Conservation (phyloP, 371 early-diverging fungal genomes). For the Massospora cicadina region DNA sequence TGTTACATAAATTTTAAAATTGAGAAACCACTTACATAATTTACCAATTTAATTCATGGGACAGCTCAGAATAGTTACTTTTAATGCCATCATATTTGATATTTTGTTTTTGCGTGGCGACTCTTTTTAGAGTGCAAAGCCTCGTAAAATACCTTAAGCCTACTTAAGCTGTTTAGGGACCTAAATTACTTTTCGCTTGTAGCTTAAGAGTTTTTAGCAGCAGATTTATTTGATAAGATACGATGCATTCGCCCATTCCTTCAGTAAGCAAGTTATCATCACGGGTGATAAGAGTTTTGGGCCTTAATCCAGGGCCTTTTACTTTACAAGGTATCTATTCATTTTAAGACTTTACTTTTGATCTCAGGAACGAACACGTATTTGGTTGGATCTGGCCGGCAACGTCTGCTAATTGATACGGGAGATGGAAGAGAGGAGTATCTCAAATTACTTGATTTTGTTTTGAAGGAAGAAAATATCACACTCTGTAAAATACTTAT, state of each 20-base stretch:
- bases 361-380: constrained; percentile 65
- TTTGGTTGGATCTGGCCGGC: constrained; percentile 53
- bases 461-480: constrained; percentile 28
- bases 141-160: no score
- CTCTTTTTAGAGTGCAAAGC: no score
- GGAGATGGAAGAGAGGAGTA: constrained; percentile 65
- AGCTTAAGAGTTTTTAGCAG: no score
- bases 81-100: no score
- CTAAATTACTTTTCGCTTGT: no score
- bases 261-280: constrained; percentile 18
- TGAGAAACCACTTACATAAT: no score
- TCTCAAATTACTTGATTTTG: constrained; percentile 23
- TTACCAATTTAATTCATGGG: no score
- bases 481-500: constrained; percentile 57
- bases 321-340: constrained; percentile 39
- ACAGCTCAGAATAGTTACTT: no score
- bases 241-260: neutral
- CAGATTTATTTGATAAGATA: neutral
- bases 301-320: constrained; percentile 53
- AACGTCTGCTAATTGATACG: constrained; percentile 57
- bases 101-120: no score
- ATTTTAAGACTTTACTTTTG: neutral
- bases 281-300: constrained; percentile 37
- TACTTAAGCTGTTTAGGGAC: no score
- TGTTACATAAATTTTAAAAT: no score